Evolutionary conservation across 2,329 filamentous ascomycete species (phyloP), one percentile per base, ranked within the genome.

Genomic region (Penicillium sp.): DNA sequence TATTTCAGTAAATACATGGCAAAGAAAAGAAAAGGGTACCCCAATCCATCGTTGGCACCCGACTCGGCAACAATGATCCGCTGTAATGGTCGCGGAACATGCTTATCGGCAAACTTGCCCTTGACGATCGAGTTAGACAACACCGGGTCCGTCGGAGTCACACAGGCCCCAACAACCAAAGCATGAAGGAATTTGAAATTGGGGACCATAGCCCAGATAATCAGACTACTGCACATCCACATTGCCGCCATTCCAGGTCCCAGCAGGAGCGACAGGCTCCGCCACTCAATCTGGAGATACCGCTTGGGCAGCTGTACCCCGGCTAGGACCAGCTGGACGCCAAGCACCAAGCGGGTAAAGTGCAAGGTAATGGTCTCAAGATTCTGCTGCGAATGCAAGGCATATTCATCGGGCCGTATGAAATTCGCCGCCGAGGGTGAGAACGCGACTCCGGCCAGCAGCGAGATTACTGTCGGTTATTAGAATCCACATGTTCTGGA

Each of bases 81-180:
- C 67, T 94, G 87, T 32, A 95, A 68, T 17, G 82, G 76, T 40
- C 80, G 81, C 0, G 89, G 87, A 12, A 95, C 82, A 58, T 95
- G 92, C 54, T 88, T 83, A 55, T 95, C 88, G 1, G 89, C 89
- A 57, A 94, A 95, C 53, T 85, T 89, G 20, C 88, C 88, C 68
- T 95, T 95, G 30, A 95, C 86, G 40, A 95, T 94, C 2, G 84
- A 84, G 47, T 92, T 90, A 11, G 84, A 90, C 25, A 95, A 64
- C 1, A 95, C 80, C 0, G 89, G 89, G 54, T 95, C 89, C 0
- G 89, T 95, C 0, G 88, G 89, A 2, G 89, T 92, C n/a, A 95
- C 80, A 55, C 88, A 94, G 0, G 88, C 84, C 1, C 80, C 88
- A 8, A 94, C 71, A 11, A 81, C 84, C 8, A 95, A 71, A 0